Evolutionary conservation across 1,139 yeast genomes (phyloP).

Genomic region (Petasospora rhodanensis): DNA sequence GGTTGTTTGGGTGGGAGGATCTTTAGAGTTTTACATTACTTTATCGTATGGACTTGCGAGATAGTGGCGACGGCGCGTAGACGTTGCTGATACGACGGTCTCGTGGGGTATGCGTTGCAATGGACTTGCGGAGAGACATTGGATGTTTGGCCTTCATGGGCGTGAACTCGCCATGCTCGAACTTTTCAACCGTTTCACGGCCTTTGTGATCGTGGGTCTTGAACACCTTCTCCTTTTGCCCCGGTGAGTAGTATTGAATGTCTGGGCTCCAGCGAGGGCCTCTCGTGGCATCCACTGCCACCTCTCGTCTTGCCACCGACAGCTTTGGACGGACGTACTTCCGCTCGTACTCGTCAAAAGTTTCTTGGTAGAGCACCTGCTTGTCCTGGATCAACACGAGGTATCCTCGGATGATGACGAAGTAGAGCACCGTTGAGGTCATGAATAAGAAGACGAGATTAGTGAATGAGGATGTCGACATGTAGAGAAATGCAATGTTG

Average conservation of each 20-base stretch:
- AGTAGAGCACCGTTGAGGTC: conserved; percentile 38
- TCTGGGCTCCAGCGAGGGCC: conserved; percentile 31
- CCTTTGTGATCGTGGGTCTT: conserved; percentile 25
- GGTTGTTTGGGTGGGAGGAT: conserved; percentile 57
- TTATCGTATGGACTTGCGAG: not conserved
- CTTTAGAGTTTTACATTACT: too few species aligned
- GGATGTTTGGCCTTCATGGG: conserved; percentile 16
- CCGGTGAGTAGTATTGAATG: conserved; percentile 36
- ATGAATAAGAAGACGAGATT: conserved; percentile 35
- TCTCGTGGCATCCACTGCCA: conserved; percentile 55
- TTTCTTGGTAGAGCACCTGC: conserved; percentile 55
- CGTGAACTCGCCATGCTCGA: conserved; percentile 21
- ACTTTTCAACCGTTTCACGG: conserved; percentile 21
- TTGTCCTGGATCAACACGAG: conserved; percentile 51
- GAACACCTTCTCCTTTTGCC: conserved; percentile 23
- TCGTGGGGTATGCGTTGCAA: conserved; percentile 9
- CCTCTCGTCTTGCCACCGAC: conserved; percentile 54
- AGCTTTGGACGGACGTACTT: conserved; percentile 64
- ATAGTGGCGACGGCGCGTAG: too few species aligned
- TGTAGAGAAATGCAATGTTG: conserved; percentile 36
- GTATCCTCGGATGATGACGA: conserved; percentile 41
- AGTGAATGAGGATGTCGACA: conserved; percentile 37
- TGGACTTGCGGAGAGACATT: conserved; percentile 8
- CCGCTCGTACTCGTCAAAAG: conserved; percentile 57
- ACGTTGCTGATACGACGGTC: too few species aligned